phyloP scores from a whole-genome alignment of 2,329 filamentous ascomycete species.

The Teratosphaeria pseudoeucalypti region DNA sequence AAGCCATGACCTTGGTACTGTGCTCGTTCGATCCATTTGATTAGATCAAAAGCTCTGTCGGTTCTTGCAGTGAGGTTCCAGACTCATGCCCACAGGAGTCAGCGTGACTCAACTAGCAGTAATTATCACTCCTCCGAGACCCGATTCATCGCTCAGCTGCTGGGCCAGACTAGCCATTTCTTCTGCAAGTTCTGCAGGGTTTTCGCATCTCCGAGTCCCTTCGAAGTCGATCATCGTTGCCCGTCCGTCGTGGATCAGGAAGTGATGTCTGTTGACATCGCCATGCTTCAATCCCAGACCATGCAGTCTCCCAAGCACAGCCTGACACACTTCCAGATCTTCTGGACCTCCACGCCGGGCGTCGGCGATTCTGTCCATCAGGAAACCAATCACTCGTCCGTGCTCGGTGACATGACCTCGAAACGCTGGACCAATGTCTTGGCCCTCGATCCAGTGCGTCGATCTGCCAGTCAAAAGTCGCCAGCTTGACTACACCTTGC shows the following conservation, averaged over 20 bases:
- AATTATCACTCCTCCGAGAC: background rate
- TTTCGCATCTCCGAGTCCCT: constrained; percentile 9
- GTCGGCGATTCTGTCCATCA: constrained; percentile 23
- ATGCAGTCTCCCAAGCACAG: constrained; percentile 24
- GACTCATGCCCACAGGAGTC: background rate
- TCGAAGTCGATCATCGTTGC: constrained; percentile 29
- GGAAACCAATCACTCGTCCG: constrained; percentile 31
- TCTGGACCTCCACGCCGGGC: constrained; percentile 16
- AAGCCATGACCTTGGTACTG: no score
- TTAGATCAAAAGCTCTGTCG: no score
- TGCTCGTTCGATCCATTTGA: no score
- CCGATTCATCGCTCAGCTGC: constrained; percentile 5
- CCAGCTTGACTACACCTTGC: constrained; percentile 28
- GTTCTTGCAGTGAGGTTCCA: no score
- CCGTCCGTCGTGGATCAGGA: constrained; percentile 22
- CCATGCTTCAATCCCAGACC: constrained; percentile 27
- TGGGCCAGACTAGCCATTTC: constrained; percentile 2
- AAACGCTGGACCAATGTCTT: constrained; percentile 29
- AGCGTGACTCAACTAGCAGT: background rate
- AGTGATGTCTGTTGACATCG: constrained; percentile 31
- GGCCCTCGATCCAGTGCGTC: constrained; percentile 26
- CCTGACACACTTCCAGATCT: constrained; percentile 23
- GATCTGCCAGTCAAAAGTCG: constrained; percentile 31
- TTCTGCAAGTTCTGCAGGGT: constrained; percentile 7
- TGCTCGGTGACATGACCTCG: constrained; percentile 31